These are phyloP conservation scores for Imleria badia DNA, from an alignment of 768 basidiomycete species.

Conservation along the genomic window DNA sequence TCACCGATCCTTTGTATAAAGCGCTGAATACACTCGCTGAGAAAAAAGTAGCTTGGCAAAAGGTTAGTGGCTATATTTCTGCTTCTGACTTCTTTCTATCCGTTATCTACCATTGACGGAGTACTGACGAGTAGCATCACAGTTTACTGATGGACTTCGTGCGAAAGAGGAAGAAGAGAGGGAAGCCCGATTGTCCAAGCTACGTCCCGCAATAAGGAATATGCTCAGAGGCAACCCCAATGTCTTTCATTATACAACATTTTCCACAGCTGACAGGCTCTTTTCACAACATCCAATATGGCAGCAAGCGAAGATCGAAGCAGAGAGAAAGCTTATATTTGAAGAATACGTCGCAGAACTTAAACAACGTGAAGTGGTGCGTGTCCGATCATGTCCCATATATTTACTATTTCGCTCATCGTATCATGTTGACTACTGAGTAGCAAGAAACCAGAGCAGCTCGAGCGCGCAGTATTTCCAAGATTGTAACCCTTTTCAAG, in stretches of 20 bases:
- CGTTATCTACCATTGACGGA: neutral
- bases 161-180: conserved; percentile 85
- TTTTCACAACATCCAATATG: conserved; percentile 90
- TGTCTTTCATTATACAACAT: conserved; percentile 91
- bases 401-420: conserved; percentile 5
- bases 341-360: conserved; percentile 90
- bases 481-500: conserved; percentile 84
- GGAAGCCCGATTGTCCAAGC: conserved; percentile 77
- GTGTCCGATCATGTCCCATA: conserved; percentile 27
- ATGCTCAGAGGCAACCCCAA: conserved; percentile 85
- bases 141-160: conserved; percentile 75
- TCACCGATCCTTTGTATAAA: conserved; percentile 97
- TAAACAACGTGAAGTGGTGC: conserved; percentile 84
- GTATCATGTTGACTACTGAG: conserved; percentile 1
- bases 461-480: conserved; percentile 75
- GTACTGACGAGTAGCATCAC: conserved; percentile 8
- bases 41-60: conserved; percentile 92
- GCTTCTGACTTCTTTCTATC: neutral
- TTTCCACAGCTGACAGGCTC: conserved; percentile 81
- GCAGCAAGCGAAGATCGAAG: conserved; percentile 81
- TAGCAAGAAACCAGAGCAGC: conserved; percentile 80
- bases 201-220: conserved; percentile 83
- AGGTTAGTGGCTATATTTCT: conserved; percentile 50
- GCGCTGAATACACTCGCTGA: conserved; percentile 90
- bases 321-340: conserved; percentile 84